Evolutionary conservation across 2,329 filamentous ascomycete species (phyloP).

Genomic region (Rhynchosporium agropyri): DNA sequence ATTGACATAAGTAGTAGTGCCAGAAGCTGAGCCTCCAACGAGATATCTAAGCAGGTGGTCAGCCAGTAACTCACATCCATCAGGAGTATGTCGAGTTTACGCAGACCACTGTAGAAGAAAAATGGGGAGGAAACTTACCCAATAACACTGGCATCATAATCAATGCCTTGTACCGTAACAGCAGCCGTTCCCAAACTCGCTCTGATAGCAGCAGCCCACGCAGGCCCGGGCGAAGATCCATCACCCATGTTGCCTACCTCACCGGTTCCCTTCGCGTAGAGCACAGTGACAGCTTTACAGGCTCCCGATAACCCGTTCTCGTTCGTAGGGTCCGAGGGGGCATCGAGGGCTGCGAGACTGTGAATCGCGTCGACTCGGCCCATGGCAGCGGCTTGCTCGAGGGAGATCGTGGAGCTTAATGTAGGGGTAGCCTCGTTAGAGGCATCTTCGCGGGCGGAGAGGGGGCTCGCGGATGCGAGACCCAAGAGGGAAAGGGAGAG

Average conservation of each 20-base stretch:
- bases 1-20: conserved; percentile 12
- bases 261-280: conserved; percentile 14
- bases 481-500: conserved; percentile 2
- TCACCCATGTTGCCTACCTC: conserved; percentile 17
- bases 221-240: conserved; percentile 14
- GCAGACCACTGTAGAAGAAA: neutral
- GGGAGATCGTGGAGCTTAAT: neutral
- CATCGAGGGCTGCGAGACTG: neutral
- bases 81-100: too few species aligned
- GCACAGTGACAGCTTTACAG: conserved; percentile 17
- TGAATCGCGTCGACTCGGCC: neutral
- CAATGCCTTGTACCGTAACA: conserved; percentile 16
- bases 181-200: conserved; percentile 4
- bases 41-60: neutral
- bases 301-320: neutral
- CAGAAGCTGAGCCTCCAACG: conserved; percentile 5
- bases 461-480: neutral
- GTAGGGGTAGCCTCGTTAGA: neutral
- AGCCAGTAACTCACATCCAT: neutral
- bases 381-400: conserved; percentile 3
- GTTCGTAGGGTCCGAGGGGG: neutral
- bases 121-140: neutral
- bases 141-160: conserved; percentile 11
- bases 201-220: conserved; percentile 5
- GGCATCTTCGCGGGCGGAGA: neutral